These are phyloP conservation scores for Primulina huaijiensis DNA, from an alignment of 257 asterid species.

Conservation along the genomic window DNA sequence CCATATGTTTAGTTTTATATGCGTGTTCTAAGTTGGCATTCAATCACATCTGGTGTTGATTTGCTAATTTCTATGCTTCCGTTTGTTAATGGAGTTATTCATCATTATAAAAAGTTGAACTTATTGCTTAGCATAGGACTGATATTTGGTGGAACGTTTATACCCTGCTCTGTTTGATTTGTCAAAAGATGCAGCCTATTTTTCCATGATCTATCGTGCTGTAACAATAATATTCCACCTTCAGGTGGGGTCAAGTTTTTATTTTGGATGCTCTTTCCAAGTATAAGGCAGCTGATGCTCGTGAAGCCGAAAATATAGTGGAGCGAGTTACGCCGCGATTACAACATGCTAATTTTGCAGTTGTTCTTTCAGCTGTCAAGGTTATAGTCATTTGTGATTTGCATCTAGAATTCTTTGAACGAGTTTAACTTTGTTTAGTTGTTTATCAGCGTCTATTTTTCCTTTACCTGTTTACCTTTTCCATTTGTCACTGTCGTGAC, in stretches of 20 bases:
- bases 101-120: slow-evolving; percentile 9
- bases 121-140: slow-evolving; percentile 1
- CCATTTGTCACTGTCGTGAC: background rate
- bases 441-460: slow-evolving; percentile 20
- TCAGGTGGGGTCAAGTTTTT: slow-evolving; percentile 99
- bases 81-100: background rate
- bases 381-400: slow-evolving; percentile 29
- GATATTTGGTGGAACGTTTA: slow-evolving; percentile 14
- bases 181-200: slow-evolving; percentile 6
- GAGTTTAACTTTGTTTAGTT: slow-evolving; percentile 3
- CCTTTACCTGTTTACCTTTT: background rate
- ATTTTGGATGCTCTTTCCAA: slow-evolving; percentile 98
- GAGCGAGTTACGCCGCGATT: slow-evolving; percentile 97
- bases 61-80: slow-evolving; percentile 14
- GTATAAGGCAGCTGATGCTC: slow-evolving; percentile 92
- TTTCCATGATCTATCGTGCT: slow-evolving; percentile 20
- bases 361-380: slow-evolving; percentile 99
- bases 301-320: slow-evolving; percentile 97
- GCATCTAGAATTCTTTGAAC: slow-evolving; percentile 19
- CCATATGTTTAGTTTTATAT: slow-evolving; percentile 19
- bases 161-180: slow-evolving; percentile 1
- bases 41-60: slow-evolving; percentile 6
- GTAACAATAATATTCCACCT: slow-evolving; percentile 22
- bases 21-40: slow-evolving; percentile 8
- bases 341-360: slow-evolving; percentile 99